phyloP scores from a whole-genome alignment of 768 basidiomycete genomes.

The Aureoboletus auriporus region DNA sequence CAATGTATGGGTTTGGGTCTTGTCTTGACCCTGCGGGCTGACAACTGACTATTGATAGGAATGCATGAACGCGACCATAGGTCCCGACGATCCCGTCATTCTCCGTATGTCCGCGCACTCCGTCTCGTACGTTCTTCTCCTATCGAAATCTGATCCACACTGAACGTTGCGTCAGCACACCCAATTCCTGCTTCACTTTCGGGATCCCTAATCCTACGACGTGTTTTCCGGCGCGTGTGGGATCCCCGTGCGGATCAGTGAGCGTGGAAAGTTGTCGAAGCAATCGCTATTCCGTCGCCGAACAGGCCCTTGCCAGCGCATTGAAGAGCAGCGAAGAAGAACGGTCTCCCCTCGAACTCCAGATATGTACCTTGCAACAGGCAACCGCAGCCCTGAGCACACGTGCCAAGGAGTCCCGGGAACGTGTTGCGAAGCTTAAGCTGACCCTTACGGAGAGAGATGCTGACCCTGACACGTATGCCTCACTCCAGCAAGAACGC shows the following conservation, averaged over 20 bases:
- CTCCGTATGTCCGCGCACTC: slow-evolving; percentile 2
- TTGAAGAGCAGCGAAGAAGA: slow-evolving; percentile 33
- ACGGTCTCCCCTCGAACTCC: slow-evolving; percentile 39
- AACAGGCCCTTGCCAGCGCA: slow-evolving; percentile 38
- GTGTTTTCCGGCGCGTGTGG: slow-evolving; percentile 2
- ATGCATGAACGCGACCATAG: slow-evolving; percentile 16
- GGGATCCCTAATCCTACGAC: slow-evolving; percentile 16
- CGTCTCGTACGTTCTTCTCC: slow-evolving; percentile 19
- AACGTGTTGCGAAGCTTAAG: slow-evolving; percentile 39
- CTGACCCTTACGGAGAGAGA: slow-evolving; percentile 35
- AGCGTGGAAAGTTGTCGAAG: slow-evolving; percentile 27
- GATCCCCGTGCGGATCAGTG: slow-evolving; percentile 26
- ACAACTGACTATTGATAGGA: slow-evolving; percentile 14
- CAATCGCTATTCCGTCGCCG: slow-evolving; percentile 43
- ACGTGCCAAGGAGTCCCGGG: slow-evolving; percentile 43
- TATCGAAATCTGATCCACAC: slow-evolving; percentile 10
- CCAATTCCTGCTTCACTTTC: slow-evolving; percentile 15
- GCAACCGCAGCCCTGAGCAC: slow-evolving; percentile 41
- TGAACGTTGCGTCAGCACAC: slow-evolving; percentile 19
- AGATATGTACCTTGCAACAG: slow-evolving; percentile 42
- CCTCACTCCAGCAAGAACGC: slow-evolving; percentile 40
- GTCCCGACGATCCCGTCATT: slow-evolving; percentile 2
- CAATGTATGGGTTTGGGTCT: slow-evolving; percentile 13
- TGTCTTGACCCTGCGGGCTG: not conserved
- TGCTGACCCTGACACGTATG: slow-evolving; percentile 35